Conservation (phyloP, 2,329 filamentous ascomycete species). For the Epichloe baconii region DNA sequence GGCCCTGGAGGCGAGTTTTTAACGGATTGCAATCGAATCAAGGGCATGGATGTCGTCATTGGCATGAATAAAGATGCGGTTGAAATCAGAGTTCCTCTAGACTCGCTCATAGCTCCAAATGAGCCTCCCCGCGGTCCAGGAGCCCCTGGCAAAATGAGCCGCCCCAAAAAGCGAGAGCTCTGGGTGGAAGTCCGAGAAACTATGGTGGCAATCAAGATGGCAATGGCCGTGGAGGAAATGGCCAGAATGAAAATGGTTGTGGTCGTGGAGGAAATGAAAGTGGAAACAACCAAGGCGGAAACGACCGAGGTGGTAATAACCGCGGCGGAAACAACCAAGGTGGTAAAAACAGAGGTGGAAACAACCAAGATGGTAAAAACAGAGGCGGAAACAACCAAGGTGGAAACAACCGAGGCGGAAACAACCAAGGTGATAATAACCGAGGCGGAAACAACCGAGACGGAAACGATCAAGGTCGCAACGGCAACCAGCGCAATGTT, state of each 20-base stretch:
- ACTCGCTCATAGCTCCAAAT: neutral
- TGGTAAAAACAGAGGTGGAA: too few species aligned
- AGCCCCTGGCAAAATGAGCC: neutral
- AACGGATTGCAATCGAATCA: neutral
- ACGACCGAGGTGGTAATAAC: neutral
- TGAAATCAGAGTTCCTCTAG: slow-evolving; percentile 1
- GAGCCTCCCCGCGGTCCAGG: neutral
- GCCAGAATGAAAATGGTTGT: neutral
- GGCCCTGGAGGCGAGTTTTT: neutral
- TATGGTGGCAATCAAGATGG: neutral
- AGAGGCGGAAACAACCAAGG: too few species aligned
- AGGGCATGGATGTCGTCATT: neutral
- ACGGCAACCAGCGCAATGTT: neutral
- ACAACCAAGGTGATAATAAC: too few species aligned
- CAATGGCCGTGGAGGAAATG: neutral
- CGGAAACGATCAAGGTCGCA: neutral
- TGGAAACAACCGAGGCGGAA: too few species aligned
- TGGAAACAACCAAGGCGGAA: neutral
- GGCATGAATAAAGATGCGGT: slow-evolving; percentile 3
- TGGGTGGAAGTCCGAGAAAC: neutral
- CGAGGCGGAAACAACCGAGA: too few species aligned
- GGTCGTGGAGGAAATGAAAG: neutral
- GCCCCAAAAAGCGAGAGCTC: neutral
- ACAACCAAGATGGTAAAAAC: too few species aligned
- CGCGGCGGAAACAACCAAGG: too few species aligned